Percentiles rank a stretch among this genome's conserved stretches.
Conservation (phyloP, 192 early-diverging fungal genomes). For the Coemansia brasiliensis region DNA sequence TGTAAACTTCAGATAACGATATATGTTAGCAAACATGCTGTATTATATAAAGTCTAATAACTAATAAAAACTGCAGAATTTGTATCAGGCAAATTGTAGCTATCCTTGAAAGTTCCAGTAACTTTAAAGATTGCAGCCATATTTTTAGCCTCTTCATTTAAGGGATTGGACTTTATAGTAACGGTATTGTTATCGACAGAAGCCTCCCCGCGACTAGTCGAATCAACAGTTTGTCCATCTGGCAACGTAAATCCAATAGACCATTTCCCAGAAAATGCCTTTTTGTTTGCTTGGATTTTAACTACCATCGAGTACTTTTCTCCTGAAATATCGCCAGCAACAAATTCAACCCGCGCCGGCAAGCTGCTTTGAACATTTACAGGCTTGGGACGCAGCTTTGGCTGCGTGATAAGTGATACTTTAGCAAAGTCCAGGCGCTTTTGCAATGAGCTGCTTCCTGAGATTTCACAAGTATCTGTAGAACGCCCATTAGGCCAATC, state of each 20-base stretch:
- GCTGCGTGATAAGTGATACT: constrained; percentile 29
- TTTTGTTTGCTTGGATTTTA: constrained; percentile 45
- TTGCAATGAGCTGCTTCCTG: constrained; percentile 16
- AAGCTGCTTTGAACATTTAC: constrained; percentile 29
- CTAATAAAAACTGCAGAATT: constrained; percentile 23
- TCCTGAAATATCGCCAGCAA: constrained; percentile 30
- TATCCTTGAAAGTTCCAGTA: constrained; percentile 24
- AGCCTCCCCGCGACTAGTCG: constrained; percentile 38
- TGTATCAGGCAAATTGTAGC: constrained; percentile 40
- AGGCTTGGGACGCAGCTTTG: constrained; percentile 36
- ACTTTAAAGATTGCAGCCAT: constrained; percentile 52
- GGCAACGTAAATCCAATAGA: constrained; percentile 42
- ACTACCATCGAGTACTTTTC: constrained; percentile 44
- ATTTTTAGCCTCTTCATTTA: constrained; percentile 27
- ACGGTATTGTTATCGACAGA: constrained; percentile 21
- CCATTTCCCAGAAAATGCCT: constrained; percentile 49
- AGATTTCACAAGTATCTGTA: constrained; percentile 43
- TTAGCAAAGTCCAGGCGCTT: constrained; percentile 32
- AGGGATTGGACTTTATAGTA: constrained; percentile 38
- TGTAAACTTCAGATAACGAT: no score
- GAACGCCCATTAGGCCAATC: constrained; percentile 48
- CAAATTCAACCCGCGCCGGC: constrained; percentile 47
- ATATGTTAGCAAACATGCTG: not conserved
- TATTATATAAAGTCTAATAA: not conserved
- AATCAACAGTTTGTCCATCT: constrained; percentile 34